These are phyloP conservation scores for Haplosporangium gracile DNA, from an alignment of 192 early-diverging fungal genomes.

Conservation along the genomic window DNA sequence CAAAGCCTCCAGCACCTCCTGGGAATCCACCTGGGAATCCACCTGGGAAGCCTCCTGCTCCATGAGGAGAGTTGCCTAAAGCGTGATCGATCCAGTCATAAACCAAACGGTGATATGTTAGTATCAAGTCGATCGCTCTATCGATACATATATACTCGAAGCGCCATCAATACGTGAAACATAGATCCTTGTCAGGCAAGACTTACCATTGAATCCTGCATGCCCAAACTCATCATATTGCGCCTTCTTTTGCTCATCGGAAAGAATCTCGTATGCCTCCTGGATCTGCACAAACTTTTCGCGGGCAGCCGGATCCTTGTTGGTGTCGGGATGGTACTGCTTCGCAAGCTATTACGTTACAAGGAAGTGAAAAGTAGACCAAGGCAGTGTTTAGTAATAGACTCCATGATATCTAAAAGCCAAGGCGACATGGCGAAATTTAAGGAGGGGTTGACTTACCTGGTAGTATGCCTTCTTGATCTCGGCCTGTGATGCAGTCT, in stretches of 20 bases:
- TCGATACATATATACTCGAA: neutral
- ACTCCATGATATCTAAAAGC: too few species aligned
- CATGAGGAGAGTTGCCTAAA: constrained; percentile 50
- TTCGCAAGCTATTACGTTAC: constrained; percentile 81
- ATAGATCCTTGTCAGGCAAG: neutral
- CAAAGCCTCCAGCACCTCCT: constrained; percentile 64
- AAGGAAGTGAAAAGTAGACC: neutral
- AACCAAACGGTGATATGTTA: neutral
- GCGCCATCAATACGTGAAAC: neutral
- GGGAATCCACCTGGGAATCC: constrained; percentile 74
- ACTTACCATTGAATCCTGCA: constrained; percentile 53
- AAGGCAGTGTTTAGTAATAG: neutral
- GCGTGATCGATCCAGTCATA: neutral
- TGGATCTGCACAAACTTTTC: constrained; percentile 99
- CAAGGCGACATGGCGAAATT: neutral
- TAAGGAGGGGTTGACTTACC: constrained; percentile 56
- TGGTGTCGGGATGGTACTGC: constrained; percentile 98
- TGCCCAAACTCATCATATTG: constrained; percentile 94
- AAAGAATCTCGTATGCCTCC: constrained; percentile 96
- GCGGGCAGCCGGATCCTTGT: constrained; percentile 90
- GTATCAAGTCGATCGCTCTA: neutral
- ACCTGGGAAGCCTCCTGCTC: constrained; percentile 70
- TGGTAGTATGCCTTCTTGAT: constrained; percentile 99
- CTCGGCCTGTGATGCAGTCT: constrained; percentile 82
- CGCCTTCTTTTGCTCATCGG: constrained; percentile 91